Percentiles rank a stretch among this genome's conserved stretches.
Evolutionary conservation across 441 rosid genomes (phyloP).

Genomic region (Adansonia rubrostipa): DNA sequence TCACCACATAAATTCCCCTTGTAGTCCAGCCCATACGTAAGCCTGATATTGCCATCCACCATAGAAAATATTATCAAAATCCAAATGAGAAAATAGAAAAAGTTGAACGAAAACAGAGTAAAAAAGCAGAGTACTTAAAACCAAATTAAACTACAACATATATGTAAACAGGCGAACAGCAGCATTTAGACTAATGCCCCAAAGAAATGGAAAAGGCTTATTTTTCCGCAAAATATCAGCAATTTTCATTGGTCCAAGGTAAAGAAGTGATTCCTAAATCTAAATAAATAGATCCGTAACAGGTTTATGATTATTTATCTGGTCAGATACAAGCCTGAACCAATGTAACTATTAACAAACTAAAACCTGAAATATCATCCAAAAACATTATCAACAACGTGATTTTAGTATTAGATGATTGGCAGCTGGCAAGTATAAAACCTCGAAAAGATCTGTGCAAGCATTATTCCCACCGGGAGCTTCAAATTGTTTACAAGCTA

Average conservation of each 20-base stretch:
- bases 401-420: not conserved
- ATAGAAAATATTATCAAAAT: constrained; percentile 26
- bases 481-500: constrained; percentile 16
- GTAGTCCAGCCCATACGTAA: constrained; percentile 90
- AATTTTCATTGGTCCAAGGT: not conserved
- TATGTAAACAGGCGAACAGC: constrained; percentile 7
- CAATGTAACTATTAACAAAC: not conserved
- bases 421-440: not conserved
- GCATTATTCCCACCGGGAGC: not conserved
- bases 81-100: constrained; percentile 10
- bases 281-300: not conserved
- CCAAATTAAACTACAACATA: not conserved
- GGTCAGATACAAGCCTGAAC: not conserved
- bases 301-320: not conserved
- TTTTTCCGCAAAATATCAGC: not conserved
- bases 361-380: not conserved
- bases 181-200: constrained; percentile 14
- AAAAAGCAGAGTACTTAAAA: not conserved
- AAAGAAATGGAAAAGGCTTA: not conserved
- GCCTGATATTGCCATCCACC: constrained; percentile 54
- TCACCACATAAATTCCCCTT: constrained; percentile 96
- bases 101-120: not conserved
- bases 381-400: not conserved
- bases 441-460: not conserved
- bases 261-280: too few species aligned